A percentile compares a stretch with the other conserved stretches of the same genome.
Conservation (phyloP, 192 early-diverging fungal species). For the Lobulomyces angularis region DNA sequence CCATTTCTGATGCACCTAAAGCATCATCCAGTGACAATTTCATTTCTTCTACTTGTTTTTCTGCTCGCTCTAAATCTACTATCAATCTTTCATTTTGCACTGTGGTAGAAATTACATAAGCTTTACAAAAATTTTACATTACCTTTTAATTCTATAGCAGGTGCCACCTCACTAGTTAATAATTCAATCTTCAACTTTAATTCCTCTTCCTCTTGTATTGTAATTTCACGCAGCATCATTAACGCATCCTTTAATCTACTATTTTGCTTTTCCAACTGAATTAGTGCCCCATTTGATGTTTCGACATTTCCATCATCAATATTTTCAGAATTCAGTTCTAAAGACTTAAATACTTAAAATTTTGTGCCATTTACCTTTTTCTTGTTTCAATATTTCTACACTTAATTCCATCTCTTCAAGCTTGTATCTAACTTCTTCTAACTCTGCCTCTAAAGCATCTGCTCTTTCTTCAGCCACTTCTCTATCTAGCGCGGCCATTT, state of each 20-base stretch:
- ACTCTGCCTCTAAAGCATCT: conserved; percentile 63
- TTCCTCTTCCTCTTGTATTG: conserved; percentile 57
- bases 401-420: conserved; percentile 63
- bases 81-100: conserved; percentile 39
- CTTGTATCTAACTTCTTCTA: conserved; percentile 59
- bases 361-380: conserved; percentile 23
- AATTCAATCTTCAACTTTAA: conserved; percentile 45
- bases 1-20: conserved; percentile 68
- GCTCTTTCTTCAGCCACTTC: conserved; percentile 83
- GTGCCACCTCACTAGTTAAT: conserved; percentile 56
- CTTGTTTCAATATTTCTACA: conserved; percentile 54
- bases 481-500: conserved; percentile 78
- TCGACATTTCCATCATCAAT: conserved; percentile 6
- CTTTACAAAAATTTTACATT: not conserved
- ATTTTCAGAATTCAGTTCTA: conserved; percentile 7
- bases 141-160: conserved; percentile 44
- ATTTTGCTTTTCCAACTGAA: conserved; percentile 68
- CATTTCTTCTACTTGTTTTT: conserved; percentile 68
- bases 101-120: conserved; percentile 3
- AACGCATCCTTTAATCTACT: conserved; percentile 82
- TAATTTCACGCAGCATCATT: conserved; percentile 63
- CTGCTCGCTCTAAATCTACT: conserved; percentile 47
- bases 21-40: conserved; percentile 71
- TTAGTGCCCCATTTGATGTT: conserved; percentile 38
- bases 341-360: not conserved